These are phyloP conservation scores for Ogataea henricii DNA, from an alignment of 805 yeast species.

Conservation along the genomic window DNA sequence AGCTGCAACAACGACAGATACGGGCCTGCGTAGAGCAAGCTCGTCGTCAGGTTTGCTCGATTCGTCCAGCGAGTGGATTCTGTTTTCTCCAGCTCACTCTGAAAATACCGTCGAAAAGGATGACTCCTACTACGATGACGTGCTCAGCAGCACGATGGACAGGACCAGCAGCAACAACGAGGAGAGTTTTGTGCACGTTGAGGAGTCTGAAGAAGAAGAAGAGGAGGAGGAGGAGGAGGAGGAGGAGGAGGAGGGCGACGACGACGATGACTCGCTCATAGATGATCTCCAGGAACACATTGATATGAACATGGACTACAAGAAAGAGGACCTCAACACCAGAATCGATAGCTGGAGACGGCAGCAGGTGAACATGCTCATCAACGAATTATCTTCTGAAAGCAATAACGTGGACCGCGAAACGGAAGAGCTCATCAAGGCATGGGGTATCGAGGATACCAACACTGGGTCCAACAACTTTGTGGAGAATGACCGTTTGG, in stretches of 20 bases:
- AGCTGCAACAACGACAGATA: not conserved
- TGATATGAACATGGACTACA: slow-evolving; percentile 14
- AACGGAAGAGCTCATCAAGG: slow-evolving; percentile 29
- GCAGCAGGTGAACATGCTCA: slow-evolving; percentile 28
- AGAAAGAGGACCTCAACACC: slow-evolving; percentile 28
- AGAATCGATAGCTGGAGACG: slow-evolving; percentile 36
- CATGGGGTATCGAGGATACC: slow-evolving; percentile 37
- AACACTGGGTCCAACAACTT: not conserved
- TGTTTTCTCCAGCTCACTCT: slow-evolving; percentile 31
- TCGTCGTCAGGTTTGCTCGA: slow-evolving; percentile 20
- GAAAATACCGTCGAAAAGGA: slow-evolving; percentile 14
- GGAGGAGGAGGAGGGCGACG: slow-evolving; percentile 23
- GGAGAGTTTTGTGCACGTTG: slow-evolving; percentile 23
- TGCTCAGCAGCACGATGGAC: slow-evolving; percentile 26
- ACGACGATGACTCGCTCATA: slow-evolving; percentile 32
- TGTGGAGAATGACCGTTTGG: not conserved
- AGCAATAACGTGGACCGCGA: slow-evolving; percentile 18
- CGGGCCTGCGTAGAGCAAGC: slow-evolving; percentile 5
- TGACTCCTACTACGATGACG: slow-evolving; percentile 26
- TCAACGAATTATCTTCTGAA: slow-evolving; percentile 22
- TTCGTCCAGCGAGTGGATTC: slow-evolving; percentile 33
- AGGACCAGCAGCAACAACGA: slow-evolving; percentile 17
- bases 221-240: slow-evolving; percentile 19
- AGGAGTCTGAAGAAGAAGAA: slow-evolving; percentile 12
- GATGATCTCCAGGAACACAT: slow-evolving; percentile 31